phyloP scores from a whole-genome alignment of 23 red algal genomes.

The Gracilaria caudata region DNA sequence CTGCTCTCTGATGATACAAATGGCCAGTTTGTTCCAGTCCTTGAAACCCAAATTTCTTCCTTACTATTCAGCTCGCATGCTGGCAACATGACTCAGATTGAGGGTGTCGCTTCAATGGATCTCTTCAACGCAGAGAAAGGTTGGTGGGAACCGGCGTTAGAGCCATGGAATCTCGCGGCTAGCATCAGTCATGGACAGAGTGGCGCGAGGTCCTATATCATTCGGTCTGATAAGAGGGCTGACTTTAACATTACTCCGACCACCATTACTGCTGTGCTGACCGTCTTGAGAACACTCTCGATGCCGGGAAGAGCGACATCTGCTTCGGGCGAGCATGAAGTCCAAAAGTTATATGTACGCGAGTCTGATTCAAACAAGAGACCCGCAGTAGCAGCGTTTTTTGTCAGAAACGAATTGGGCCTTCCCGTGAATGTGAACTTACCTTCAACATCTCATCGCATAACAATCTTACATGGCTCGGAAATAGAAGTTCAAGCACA shows the following conservation, averaged over 20 bases:
- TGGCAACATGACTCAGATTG: constrained; percentile 45
- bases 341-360: not conserved
- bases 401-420: constrained; percentile 86
- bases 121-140: constrained; percentile 84
- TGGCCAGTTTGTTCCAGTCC: constrained; percentile 74
- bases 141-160: constrained; percentile 91
- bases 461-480: constrained; percentile 45
- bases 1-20: constrained; percentile 73
- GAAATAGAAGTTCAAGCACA: constrained; percentile 75
- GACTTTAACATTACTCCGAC: constrained; percentile 82
- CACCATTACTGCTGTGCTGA: constrained; percentile 50
- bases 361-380: constrained; percentile 34
- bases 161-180: constrained; percentile 66
- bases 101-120: constrained; percentile 61
- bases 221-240: constrained; percentile 59
- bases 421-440: constrained; percentile 69
- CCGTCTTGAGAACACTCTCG: constrained; percentile 49
- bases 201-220: constrained; percentile 63
- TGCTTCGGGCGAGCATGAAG: not conserved
- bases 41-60: constrained; percentile 68
- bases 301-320: not conserved
- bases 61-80: constrained; percentile 44
- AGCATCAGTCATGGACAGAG: constrained; percentile 68
- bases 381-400: constrained; percentile 90
- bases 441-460: constrained; percentile 32